Evolutionary conservation across 257 asterid species (phyloP).

Genomic region (Gardenia jasminoides): DNA sequence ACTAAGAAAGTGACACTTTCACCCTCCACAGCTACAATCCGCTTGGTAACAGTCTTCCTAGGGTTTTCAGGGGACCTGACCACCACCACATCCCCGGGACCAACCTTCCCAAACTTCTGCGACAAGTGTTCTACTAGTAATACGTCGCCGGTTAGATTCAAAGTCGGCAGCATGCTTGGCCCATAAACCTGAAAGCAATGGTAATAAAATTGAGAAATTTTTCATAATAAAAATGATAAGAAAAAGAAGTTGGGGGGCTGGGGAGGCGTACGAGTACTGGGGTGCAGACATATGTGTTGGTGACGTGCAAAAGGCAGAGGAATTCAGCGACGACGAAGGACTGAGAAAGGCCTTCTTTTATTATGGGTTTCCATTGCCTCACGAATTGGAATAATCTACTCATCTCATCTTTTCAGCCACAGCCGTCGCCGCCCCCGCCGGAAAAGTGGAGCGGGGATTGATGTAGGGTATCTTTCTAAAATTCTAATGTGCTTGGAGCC

Average conservation of each 20-base stretch:
- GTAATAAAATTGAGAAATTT: conserved; percentile 2
- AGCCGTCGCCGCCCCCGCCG: too few species aligned
- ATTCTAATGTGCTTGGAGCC: too few species aligned
- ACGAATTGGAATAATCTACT: conserved; percentile 34
- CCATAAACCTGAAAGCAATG: conserved; percentile 61
- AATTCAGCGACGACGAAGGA: conserved; percentile 57
- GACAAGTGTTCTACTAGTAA: conserved; percentile 74
- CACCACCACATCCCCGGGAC: conserved; percentile 73
- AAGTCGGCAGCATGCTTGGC: conserved; percentile 92
- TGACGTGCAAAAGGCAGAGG: conserved; percentile 69
- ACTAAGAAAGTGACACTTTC: conserved; percentile 63
- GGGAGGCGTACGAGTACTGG: conserved; percentile 50
- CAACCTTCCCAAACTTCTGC: conserved; percentile 63
- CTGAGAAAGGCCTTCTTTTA: conserved; percentile 56
- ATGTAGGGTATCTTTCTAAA: too few species aligned
- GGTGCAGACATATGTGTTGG: conserved; percentile 64
- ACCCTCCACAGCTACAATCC: conserved; percentile 77
- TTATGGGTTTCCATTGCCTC: conserved; percentile 46
- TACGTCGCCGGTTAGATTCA: conserved; percentile 92
- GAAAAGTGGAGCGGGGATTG: too few species aligned
- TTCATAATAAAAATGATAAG: neutral
- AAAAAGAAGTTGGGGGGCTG: neutral
- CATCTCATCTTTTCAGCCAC: conserved; percentile 12
- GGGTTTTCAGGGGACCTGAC: conserved; percentile 85
- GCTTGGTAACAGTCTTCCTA: conserved; percentile 67